Base-by-base conservation (phyloP, 805 yeast genomes). In the Saccharomycopsis microspora region DNA sequence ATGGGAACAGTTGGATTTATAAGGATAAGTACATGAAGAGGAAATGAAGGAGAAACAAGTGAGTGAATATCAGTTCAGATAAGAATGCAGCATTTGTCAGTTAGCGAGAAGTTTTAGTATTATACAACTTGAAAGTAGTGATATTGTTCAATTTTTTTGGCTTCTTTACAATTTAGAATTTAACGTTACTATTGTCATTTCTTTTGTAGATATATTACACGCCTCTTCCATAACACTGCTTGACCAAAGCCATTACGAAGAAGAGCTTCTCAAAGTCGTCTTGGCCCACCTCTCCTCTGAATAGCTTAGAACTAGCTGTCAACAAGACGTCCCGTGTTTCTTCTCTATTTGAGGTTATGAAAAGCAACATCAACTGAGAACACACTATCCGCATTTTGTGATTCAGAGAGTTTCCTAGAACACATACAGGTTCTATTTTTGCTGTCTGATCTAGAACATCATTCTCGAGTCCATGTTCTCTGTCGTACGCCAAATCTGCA, bases 1-100 rank as follows among this genome's bases (percentile, higher is more conserved):
- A 79, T 30, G 89, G 88, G 0, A 78, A 81, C 49, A 75, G 79
- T 51, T 83, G 90, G 90, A 80, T 82, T 35, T 77, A 81, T 64
- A 82, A 80, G 60, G 77, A 76, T 42, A 82, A 82, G 65, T 82
- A 83, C 57, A 60, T 67, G 64, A 57, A 61, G 39, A 45, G 43
- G 32, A 45, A 49, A 39, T 39, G 38, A 43, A 6, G 30, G 37
- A 19, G 19, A 19, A 19, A 2, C 19, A 19, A 19, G 19, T 19
- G 19, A 19, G 19, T 19, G 19, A 19, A 19, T 19, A 19, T 19
- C 19, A 19, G 19, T 19, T 19, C 19, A 19, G 19, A 19, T 19
- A 19, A 19, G 2, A 19, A 19, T 19, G 19, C 19, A 19, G 19
- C 19, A 19, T 19, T 19, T 19, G 19, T 19, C 19, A 19, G 19